Conservation (phyloP, 2,329 filamentous ascomycete species). For the Xylariaceae sp. region DNA sequence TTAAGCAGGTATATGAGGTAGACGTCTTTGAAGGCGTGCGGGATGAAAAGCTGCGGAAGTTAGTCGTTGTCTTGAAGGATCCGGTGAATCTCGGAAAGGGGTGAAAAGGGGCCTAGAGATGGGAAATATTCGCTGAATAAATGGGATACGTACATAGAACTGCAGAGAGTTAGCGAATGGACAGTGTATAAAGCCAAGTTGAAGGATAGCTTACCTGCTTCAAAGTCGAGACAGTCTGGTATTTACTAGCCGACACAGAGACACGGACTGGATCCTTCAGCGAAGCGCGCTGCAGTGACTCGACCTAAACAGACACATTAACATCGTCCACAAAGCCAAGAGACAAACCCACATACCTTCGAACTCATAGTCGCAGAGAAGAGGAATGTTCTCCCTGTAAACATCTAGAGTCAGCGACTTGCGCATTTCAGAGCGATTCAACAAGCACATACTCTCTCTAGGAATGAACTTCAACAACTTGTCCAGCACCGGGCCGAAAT, state of each 20-base stretch:
- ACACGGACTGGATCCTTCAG: conserved; percentile 79
- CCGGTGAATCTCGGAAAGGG: not conserved
- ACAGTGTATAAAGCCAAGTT: too few species aligned
- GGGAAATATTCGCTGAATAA: too few species aligned
- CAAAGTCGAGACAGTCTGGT: conserved; percentile 86
- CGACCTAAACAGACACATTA: conserved; percentile 45
- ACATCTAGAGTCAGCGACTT: not conserved
- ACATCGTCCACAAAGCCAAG: not conserved
- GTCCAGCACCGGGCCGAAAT: conserved; percentile 88
- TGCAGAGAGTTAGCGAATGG: too few species aligned
- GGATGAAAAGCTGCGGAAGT: conserved; percentile 60
- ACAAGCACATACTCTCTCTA: conserved; percentile 14
- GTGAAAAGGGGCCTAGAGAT: too few species aligned
- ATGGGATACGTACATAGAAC: too few species aligned
- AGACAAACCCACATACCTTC: conserved; percentile 44
- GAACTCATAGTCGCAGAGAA: conserved; percentile 93
- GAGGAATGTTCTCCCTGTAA: conserved; percentile 64
- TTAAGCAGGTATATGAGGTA: conserved; percentile 84
- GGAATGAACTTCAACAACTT: conserved; percentile 68
- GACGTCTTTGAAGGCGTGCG: conserved; percentile 80
- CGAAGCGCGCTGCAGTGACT: conserved; percentile 84
- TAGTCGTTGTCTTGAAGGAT: not conserved
- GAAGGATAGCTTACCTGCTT: conserved; percentile 48
- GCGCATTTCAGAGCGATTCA: too few species aligned
- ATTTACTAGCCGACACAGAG: conserved; percentile 74